Evolutionary conservation across 1,284 basidiomycete genomes (phyloP).

Genomic region (Ustilago crameri): DNA sequence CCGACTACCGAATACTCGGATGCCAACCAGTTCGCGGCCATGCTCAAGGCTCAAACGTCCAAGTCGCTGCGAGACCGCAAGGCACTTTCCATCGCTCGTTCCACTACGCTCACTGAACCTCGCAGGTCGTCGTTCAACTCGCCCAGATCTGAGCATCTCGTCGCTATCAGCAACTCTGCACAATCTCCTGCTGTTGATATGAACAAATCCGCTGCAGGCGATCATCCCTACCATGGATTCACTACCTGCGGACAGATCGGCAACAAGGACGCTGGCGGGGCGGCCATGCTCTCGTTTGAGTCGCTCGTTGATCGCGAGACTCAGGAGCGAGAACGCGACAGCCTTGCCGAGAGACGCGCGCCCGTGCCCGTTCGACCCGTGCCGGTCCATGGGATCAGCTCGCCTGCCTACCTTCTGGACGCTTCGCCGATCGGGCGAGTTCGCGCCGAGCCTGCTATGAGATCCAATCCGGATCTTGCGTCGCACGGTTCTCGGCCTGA

Average conservation of each 20-base stretch:
- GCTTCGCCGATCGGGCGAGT: slow-evolving; percentile 28
- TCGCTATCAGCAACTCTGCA: slow-evolving; percentile 1
- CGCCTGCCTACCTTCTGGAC: slow-evolving; percentile 47
- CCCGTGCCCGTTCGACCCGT: slow-evolving; percentile 19
- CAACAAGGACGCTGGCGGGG: neutral
- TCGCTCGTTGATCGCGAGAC: slow-evolving; percentile 44
- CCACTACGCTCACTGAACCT: slow-evolving; percentile 35
- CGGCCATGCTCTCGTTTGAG: slow-evolving; percentile 21
- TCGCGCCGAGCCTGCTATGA: slow-evolving; percentile 30
- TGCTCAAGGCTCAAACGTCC: slow-evolving; percentile 51
- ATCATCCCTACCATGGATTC: neutral
- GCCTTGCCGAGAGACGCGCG: slow-evolving; percentile 9
- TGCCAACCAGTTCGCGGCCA: slow-evolving; percentile 42
- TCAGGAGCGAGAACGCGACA: slow-evolving; percentile 30
- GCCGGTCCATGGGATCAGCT: slow-evolving; percentile 41
- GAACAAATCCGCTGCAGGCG: neutral
- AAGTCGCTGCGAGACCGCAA: slow-evolving; percentile 49
- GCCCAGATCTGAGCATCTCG: slow-evolving; percentile 37
- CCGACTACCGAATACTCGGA: slow-evolving; percentile 20
- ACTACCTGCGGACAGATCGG: neutral
- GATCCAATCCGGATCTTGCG: slow-evolving; percentile 34
- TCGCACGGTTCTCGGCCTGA: slow-evolving; percentile 22
- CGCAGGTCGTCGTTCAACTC: slow-evolving; percentile 48
- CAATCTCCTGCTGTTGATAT: slow-evolving; percentile 1
- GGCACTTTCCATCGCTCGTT: slow-evolving; percentile 35